Evolutionary conservation across 169 alveolate genomes (phyloP).

Genomic region (Neospora caninum): DNA sequence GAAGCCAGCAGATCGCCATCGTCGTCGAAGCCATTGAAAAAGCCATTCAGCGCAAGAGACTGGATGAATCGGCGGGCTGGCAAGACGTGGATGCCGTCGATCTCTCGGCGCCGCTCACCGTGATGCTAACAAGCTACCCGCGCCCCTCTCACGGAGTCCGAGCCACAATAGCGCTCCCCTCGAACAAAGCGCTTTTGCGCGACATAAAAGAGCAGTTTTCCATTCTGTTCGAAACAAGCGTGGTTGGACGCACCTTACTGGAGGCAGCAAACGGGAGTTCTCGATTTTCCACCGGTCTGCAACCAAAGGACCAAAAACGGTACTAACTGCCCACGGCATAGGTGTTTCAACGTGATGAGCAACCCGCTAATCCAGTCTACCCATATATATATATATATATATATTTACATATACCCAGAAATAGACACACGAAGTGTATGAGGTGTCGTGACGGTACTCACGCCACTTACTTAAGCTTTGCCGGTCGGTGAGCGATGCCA

Average conservation of each 20-base stretch:
- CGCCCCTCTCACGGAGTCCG: not conserved
- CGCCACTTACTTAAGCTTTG: too few species aligned
- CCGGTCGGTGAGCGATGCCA: too few species aligned
- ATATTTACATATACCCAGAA: too few species aligned
- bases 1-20: not conserved
- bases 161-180: not conserved
- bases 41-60: not conserved
- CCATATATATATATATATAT: too few species aligned
- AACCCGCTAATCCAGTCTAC: too few species aligned
- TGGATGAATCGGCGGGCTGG: not conserved
- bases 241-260: not conserved
- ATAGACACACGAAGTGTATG: too few species aligned
- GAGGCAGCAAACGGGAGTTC: not conserved
- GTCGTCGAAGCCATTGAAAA: not conserved
- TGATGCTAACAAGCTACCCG: conserved; percentile 25
- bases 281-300: too few species aligned
- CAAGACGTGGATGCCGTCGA: not conserved
- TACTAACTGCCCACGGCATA: too few species aligned
- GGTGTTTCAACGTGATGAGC: too few species aligned
- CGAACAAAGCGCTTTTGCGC: not conserved
- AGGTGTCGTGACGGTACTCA: too few species aligned
- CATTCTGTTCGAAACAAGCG: not conserved
- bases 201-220: not conserved
- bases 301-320: too few species aligned
- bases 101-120: not conserved